A percentile compares a stretch with the other conserved stretches of the same genome.
phyloP scores from a whole-genome alignment of 108 stramenopile species.

The Pseudonitzschia multiseries region DNA sequence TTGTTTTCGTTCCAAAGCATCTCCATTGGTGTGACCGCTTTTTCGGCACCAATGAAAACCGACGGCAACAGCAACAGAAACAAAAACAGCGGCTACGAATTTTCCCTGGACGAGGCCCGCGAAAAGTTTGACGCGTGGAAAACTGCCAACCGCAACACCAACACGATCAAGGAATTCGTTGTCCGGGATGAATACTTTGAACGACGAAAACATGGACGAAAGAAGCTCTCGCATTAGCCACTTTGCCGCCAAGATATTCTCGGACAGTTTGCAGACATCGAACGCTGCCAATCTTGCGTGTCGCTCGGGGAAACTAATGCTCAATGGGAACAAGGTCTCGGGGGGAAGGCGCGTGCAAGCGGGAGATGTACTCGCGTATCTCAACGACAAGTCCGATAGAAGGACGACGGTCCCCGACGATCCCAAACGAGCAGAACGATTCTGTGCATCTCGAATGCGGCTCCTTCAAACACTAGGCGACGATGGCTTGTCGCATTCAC shows the following conservation, averaged over 20 bases:
- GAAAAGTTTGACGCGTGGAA: background rate
- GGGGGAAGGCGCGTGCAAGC: background rate
- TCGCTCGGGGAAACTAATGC: constrained; percentile 1
- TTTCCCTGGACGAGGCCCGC: background rate
- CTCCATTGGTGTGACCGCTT: background rate
- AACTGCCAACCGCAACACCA: background rate
- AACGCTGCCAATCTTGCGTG: constrained; percentile 21
- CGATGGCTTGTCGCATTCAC: constrained; percentile 4
- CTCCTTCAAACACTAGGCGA: background rate
- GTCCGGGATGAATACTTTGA: background rate
- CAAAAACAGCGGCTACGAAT: background rate
- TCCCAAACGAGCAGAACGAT: constrained; percentile 1
- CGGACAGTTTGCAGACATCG: constrained; percentile 1
- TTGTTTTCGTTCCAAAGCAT: too few species aligned
- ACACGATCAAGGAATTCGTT: background rate
- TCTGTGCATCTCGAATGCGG: constrained; percentile 14
- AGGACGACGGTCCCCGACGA: background rate
- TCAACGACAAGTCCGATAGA: background rate
- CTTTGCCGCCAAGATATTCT: background rate
- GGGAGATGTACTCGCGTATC: constrained; percentile 1
- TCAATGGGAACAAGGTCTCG: background rate
- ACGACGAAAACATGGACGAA: background rate
- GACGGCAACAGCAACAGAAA: background rate
- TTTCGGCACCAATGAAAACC: background rate
- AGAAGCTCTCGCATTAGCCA: constrained; percentile 3